These are phyloP conservation scores for Dillenia suffruticosa DNA, from an alignment of 164 flowering plant genomes.

Conservation along the genomic window DNA sequence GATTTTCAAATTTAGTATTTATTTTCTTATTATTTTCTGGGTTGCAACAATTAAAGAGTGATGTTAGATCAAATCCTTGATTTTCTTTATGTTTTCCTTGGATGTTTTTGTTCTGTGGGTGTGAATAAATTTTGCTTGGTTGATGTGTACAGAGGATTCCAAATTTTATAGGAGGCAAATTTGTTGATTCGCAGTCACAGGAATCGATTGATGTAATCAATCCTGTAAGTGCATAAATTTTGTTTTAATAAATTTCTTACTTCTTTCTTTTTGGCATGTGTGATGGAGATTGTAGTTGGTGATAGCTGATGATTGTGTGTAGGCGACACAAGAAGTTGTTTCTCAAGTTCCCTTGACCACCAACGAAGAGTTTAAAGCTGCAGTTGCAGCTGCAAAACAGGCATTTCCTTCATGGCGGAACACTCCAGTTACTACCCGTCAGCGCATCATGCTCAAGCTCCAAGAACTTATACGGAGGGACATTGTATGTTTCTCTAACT, in stretches of 20 bases:
- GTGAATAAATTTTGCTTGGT: not conserved
- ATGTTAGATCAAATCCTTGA: too few species aligned
- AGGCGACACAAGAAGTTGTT: constrained; percentile 91
- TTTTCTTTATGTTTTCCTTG: too few species aligned
- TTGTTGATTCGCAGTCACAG: constrained; percentile 52
- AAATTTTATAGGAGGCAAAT: constrained; percentile 67
- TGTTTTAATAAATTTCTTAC: not conserved
- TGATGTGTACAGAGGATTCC: constrained; percentile 36
- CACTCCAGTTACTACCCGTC: constrained; percentile 68
- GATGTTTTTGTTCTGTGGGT: not conserved
- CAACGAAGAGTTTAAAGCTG: constrained; percentile 72
- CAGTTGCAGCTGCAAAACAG: constrained; percentile 71
- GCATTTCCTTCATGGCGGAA: constrained; percentile 79
- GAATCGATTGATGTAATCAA: constrained; percentile 53
- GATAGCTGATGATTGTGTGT: constrained; percentile 2
- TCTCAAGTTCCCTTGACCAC: constrained; percentile 80
- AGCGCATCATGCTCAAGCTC: constrained; percentile 77
- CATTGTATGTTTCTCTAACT: constrained; percentile 29
- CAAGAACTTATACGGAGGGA: constrained; percentile 85
- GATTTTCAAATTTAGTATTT: too few species aligned
- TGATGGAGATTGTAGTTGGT: too few species aligned
- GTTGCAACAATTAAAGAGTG: too few species aligned
- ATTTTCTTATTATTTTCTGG: too few species aligned
- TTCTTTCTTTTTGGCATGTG: not conserved
- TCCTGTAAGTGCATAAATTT: constrained; percentile 50